These are phyloP conservation scores for Leavenworthia alabamica DNA, from an alignment of 345 rosid genomes.

Conservation along the genomic window DNA sequence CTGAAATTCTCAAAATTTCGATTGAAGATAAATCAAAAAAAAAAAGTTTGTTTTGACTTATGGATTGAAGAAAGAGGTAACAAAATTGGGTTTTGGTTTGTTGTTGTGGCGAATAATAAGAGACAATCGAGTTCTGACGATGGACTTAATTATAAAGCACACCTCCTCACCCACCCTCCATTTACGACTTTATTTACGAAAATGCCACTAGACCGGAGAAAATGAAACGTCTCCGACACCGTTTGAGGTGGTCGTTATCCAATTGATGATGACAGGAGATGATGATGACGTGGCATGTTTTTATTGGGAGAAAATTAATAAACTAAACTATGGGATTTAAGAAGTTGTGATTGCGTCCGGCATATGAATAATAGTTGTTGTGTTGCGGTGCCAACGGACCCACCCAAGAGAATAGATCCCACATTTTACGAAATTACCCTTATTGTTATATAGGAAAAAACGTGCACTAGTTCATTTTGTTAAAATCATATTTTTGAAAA, in stretches of 20 bases:
- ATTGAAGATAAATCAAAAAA: background rate
- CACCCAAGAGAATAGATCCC: background rate
- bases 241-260: slow-evolving; percentile 14
- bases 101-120: background rate
- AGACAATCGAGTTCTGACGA: background rate
- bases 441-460: background rate
- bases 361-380: slow-evolving; percentile 1
- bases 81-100: slow-evolving; percentile 30
- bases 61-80: slow-evolving; percentile 14
- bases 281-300: slow-evolving; percentile 13
- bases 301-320: background rate
- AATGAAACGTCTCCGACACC: slow-evolving; percentile 19
- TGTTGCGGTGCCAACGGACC: slow-evolving; percentile 11
- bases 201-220: slow-evolving; percentile 17
- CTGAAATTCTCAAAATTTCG: slow-evolving; percentile 10
- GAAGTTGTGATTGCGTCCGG: slow-evolving; percentile 16
- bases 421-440: background rate
- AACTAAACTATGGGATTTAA: background rate
- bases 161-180: slow-evolving; percentile 3
- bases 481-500: background rate
- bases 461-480: background rate
- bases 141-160: slow-evolving; percentile 13
- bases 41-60: background rate
- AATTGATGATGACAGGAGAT: background rate
- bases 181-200: background rate